Base-by-base conservation (phyloP, 768 basidiomycete genomes). In the Tremella yokohamensis region DNA sequence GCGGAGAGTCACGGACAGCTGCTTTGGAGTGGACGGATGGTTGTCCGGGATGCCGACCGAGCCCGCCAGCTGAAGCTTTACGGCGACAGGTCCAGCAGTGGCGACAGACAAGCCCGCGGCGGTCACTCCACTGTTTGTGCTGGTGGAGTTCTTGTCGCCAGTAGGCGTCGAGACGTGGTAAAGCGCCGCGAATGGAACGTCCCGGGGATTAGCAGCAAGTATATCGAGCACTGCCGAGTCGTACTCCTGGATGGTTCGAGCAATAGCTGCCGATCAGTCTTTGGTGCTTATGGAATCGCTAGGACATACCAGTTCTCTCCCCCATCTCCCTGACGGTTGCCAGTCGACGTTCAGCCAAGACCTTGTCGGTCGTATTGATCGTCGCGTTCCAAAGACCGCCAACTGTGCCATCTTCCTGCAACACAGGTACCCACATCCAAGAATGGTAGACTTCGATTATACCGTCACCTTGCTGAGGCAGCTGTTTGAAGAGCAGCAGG, bases 361-460 rank as follows among this genome's bases (percentile, higher is more conserved):
- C 74, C 45, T 73, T 73, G 13, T 53, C 54, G 7, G 74, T 75
- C 6, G 65, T 73, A 13, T 71, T 60, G 44, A 68, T 64, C 8
- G 74, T 75, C 11, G 68, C 68, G 48, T 75, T 75, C 65, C 68
- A 70, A 6, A 75, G 44, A 26, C 74, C 74, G 1, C 64, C 69
- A 50, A 73, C 52, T 1, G 66, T 62, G 12, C 68, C 71, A 44
- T 70, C 58, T 60, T 69, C 68, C 39, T 66, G 63, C 16, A 65
- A 20, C 7, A 75, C 60, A 2, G 73, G 73, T 0, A 71, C 68
- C 70, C 71, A 75, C 65, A 72, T 63, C 70, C 73, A 74, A 19
- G 65, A 63, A 55, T 72, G 73, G 47, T 72, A 75, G 11, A 56
- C 64, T 48, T 75, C 71, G 45, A 68, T 45, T 24, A 57, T 62